Base-by-base conservation (phyloP, 805 yeast species). In the Metschnikowia bowlesiae region DNA sequence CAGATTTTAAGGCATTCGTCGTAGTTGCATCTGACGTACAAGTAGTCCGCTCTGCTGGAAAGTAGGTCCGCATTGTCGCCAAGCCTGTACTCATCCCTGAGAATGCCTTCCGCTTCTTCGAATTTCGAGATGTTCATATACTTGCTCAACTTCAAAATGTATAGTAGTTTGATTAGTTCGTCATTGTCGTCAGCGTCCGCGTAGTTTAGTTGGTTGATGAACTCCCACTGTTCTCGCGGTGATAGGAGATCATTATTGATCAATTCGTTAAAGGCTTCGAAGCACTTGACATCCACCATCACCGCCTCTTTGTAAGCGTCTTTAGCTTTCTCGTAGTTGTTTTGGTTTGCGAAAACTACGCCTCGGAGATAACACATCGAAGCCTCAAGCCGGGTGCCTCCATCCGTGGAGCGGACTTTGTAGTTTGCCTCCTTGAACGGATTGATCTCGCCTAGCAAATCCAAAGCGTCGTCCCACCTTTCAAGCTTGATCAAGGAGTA, bases 301-400 rank as follows among this genome's bases (percentile, higher is more conserved):
- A 91, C 83, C 0, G 98, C 97, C 61, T 89, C 96, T 61, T 83
- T 82, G 60, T 83, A 90, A 47, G 94, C 85, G 48, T 87, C 90
- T 60, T 87, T 89, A 0, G 98, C 98, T 53, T 79, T 76, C 18
- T 86, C 94, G 60, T 88, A 85, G 66, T 88, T 88, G 64, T 88
- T 89, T 61, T 86, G 91, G 54, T 85, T 83, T 9, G 92, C 80
- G 64, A 84, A 90, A 3, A 92, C 84, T 51, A 85, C 75, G 1
- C 98, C 99, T 52, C 97, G 74, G 39, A 92, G 69, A 58, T 80
- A 89, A 62, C 95, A 87, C 79, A 94, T 78, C 2, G 96, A 87
- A 0, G 96, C 86, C 61, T 89, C 96, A 39, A 91, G 71, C 64
- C 85, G 86, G 26, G 91, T 84, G 1, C 96, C 97, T 6, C 94